phyloP scores from a whole-genome alignment of 2,329 filamentous ascomycete genomes.

The Tolypocladium endophyticum region DNA sequence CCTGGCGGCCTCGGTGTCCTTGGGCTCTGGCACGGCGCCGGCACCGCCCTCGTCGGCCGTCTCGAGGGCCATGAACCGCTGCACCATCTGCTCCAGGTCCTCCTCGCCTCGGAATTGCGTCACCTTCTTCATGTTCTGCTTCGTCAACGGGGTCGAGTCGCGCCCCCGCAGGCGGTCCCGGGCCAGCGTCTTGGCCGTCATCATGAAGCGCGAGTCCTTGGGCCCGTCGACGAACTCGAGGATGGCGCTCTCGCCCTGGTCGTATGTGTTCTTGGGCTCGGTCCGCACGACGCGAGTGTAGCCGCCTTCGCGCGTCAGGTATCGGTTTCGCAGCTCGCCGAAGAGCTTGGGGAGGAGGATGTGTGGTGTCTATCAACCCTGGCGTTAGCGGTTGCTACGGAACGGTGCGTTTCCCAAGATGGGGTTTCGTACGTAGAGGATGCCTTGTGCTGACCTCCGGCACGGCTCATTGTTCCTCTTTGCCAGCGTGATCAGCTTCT shows the following conservation, averaged over 20 bases:
- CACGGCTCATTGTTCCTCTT: conserved; percentile 87
- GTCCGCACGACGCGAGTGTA: conserved; percentile 93
- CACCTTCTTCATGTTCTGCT: conserved; percentile 72
- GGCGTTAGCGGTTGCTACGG: background rate
- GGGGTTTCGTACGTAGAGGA: conserved; percentile 64
- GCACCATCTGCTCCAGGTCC: conserved; percentile 57
- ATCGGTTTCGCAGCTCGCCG: conserved; percentile 69
- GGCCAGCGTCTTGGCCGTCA: conserved; percentile 80
- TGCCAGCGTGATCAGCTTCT: conserved; percentile 87
- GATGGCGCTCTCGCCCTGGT: conserved; percentile 83
- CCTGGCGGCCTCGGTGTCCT: conserved; percentile 9
- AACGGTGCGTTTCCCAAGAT: background rate
- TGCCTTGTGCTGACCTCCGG: conserved; percentile 61
- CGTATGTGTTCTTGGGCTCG: conserved; percentile 71
- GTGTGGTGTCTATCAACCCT: conserved; percentile 47
- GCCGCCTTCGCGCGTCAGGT: conserved; percentile 69
- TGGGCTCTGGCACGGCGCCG: conserved; percentile 1
- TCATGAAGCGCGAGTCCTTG: conserved; percentile 85
- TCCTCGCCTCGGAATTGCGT: conserved; percentile 64
- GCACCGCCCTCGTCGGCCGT: conserved; percentile 8
- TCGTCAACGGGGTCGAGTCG: conserved; percentile 59
- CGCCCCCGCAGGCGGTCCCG: conserved; percentile 46
- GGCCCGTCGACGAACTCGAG: conserved; percentile 92
- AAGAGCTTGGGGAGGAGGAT: conserved; percentile 78
- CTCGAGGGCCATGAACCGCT: conserved; percentile 22